These are phyloP conservation scores for Hypomontagnella submonticulosa DNA, from an alignment of 495 filamentous ascomycete species.

Conservation along the genomic window DNA sequence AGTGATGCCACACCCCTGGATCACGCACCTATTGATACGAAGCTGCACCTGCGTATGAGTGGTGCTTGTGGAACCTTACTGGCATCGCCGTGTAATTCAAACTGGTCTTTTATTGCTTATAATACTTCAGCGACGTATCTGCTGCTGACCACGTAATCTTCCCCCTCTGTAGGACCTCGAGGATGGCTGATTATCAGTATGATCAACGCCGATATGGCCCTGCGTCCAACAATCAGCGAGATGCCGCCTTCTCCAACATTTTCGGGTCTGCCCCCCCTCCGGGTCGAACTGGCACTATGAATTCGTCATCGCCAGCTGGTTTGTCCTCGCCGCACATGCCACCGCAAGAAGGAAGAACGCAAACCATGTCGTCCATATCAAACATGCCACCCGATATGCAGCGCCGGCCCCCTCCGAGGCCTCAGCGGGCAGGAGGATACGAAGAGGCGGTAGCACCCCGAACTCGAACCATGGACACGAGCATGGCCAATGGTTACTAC, in stretches of 20 bases:
- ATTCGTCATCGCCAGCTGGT: constrained; percentile 63
- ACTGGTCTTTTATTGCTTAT: constrained; percentile 25
- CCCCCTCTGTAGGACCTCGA: constrained; percentile 44
- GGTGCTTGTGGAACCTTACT: constrained; percentile 39
- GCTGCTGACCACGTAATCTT: constrained; percentile 39
- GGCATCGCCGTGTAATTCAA: constrained; percentile 25
- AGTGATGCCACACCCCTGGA: constrained; percentile 36
- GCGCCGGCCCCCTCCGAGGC: constrained; percentile 69
- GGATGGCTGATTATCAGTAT: constrained; percentile 91
- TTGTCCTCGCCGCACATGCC: constrained; percentile 50
- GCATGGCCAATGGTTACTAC: constrained; percentile 64
- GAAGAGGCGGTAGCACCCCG: constrained; percentile 48
- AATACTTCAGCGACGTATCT: constrained; percentile 15
- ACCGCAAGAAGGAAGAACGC: constrained; percentile 72
- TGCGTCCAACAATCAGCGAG: constrained; percentile 79
- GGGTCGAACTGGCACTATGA: constrained; percentile 89
- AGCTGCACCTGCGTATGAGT: constrained; percentile 30
- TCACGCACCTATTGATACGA: constrained; percentile 33
- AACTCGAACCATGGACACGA: constrained; percentile 55
- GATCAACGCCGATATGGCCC: constrained; percentile 74
- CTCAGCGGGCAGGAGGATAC: constrained; percentile 64
- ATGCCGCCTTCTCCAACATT: constrained; percentile 96
- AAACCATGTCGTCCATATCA: constrained; percentile 90
- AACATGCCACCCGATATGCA: constrained; percentile 68
- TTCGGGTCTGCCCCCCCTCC: constrained; percentile 89